A percentile compares a stretch with the other conserved stretches of the same genome.
Conservation (phyloP, 2,329 filamentous ascomycete species). For the Botrytis hyacinthi region DNA sequence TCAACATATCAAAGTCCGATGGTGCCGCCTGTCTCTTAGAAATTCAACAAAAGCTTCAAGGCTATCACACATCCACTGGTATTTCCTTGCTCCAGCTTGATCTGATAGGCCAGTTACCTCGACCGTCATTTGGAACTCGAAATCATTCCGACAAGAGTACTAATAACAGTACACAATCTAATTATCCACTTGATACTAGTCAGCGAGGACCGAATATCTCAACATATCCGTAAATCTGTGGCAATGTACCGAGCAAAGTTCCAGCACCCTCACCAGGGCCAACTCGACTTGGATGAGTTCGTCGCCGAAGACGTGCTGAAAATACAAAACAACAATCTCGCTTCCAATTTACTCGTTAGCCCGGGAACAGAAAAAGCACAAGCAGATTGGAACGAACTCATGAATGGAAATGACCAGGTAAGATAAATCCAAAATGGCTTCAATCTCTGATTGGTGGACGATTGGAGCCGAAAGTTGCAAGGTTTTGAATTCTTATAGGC, state of each 20-base stretch:
- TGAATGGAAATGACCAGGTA: not conserved
- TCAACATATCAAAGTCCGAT: not conserved
- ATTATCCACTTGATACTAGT: not conserved
- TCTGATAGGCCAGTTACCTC: not conserved
- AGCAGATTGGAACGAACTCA: not conserved
- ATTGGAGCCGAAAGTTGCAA: not conserved
- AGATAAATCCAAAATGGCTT: not conserved
- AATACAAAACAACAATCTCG: not conserved
- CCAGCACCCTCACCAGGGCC: not conserved
- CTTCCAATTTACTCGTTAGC: not conserved
- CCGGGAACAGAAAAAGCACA: not conserved
- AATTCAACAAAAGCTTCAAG: not conserved
- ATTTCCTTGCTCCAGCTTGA: not conserved
- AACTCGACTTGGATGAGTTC: not conserved
- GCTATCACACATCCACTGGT: not conserved
- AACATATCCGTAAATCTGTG: not conserved
- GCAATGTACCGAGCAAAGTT: not conserved
- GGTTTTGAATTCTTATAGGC: conserved; percentile 1
- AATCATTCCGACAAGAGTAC: not conserved
- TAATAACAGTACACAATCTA: not conserved
- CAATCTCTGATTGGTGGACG: not conserved
- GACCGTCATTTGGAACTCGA: not conserved
- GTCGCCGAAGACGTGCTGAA: not conserved
- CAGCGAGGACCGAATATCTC: not conserved
- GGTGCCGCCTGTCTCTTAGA: too few species aligned